Base-by-base conservation (phyloP, 352 stramenopile species). In the Globisporangium rhizosaccharum region DNA sequence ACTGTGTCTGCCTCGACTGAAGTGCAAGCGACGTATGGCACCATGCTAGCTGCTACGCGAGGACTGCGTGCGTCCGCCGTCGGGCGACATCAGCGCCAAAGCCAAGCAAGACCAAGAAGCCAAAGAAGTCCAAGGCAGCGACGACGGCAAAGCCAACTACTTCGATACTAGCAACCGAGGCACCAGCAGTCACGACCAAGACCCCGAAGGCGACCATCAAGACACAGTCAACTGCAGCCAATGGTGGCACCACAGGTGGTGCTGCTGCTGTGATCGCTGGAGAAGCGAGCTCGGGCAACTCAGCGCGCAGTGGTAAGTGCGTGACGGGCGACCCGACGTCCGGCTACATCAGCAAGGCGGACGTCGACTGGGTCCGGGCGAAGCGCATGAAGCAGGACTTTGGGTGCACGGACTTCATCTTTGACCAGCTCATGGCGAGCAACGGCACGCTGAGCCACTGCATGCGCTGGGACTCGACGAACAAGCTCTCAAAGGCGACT, bases 401-500 rank as follows among this genome's bases (percentile, higher is more conserved):
- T 28, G 28, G 41, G 5, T 63, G 57, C 41, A 60, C 51, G 17
- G 63, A 63, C 56, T 65, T 56, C 7, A 79, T 82, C 62, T 72
- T 73, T 20, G 68, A 82, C 65, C 73, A 82, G 62, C 57, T 82
- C 51, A 70, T 75, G 50, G 39, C 45, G 41, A 73, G 70, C 61
- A 70, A 79, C 36, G 71, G 67, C 57, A 68, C 70, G 37, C 59
- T 82, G 41, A 71, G 49, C 47, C 79, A 79, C 70, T 82, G 73
- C 57, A 47, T 82, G 17, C 73, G 73, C 36, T 82, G 73, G 70
- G 71, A 82, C 51, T 74, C 67, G 49, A 82, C 67, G 14, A 65
- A 82, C 42, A 71, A 67, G 45, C 68, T 82, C 9, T 63, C 68
- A 26, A 75, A 77, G 51, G 51, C 58, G 2, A 62, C 66, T 15